Evolutionary conservation across 495 filamentous ascomycete genomes (phyloP).

Genomic region (Hypomontagnella submonticulosa): DNA sequence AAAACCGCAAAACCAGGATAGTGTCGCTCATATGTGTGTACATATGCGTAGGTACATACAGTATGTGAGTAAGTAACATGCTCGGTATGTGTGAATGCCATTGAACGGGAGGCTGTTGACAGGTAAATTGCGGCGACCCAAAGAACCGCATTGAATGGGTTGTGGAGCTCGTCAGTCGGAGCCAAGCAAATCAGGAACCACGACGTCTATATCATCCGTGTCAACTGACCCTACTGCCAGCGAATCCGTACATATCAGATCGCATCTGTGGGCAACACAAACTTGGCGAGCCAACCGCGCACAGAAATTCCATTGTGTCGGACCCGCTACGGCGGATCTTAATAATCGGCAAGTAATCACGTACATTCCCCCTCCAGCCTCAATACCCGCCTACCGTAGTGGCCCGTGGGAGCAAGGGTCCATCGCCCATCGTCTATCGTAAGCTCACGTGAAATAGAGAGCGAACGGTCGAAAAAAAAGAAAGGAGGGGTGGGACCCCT

Average conservation of each 20-base stretch:
- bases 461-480: slow-evolving; percentile 4
- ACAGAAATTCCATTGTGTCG: slow-evolving; percentile 15
- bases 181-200: slow-evolving; percentile 36
- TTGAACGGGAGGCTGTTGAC: slow-evolving; percentile 17
- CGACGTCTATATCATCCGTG: slow-evolving; percentile 29
- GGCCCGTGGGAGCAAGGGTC: slow-evolving; percentile 26
- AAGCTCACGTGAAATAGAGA: slow-evolving; percentile 36
- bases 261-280: slow-evolving; percentile 38
- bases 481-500: slow-evolving; percentile 19
- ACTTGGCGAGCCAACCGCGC: slow-evolving; percentile 28
- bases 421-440: not conserved
- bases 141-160: slow-evolving; percentile 19
- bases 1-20: not conserved
- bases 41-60: slow-evolving; percentile 3
- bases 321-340: slow-evolving; percentile 41
- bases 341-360: slow-evolving; percentile 46
- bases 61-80: slow-evolving; percentile 14
- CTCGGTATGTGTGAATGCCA: too few species aligned
- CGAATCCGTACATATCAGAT: slow-evolving; percentile 36
- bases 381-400: slow-evolving; percentile 16
- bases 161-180: slow-evolving; percentile 29
- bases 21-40: slow-evolving; percentile 9
- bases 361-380: slow-evolving; percentile 30
- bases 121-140: slow-evolving; percentile 39
- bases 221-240: slow-evolving; percentile 43